Evolutionary conservation across 208 protist genomes (phyloP).

Genomic region (Acanthamoeba lenticulata): DNA sequence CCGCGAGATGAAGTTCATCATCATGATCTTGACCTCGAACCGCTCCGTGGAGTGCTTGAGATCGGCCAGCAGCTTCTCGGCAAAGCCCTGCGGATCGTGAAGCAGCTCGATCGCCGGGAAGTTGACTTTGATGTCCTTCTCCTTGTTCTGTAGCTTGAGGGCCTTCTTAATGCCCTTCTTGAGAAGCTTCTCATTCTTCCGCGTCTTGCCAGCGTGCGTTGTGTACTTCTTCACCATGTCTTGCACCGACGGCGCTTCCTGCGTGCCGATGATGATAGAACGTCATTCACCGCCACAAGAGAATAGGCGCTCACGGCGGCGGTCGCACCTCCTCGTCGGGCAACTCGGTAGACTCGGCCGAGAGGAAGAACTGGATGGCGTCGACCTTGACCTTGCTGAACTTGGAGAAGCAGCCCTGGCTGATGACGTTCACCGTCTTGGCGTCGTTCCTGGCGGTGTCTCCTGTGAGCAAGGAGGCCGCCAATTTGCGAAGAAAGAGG

Average conservation of each 20-base stretch:
- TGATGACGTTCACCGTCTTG: slow-evolving; percentile 95
- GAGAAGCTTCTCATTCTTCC: slow-evolving; percentile 62
- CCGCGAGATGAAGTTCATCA: slow-evolving; percentile 96
- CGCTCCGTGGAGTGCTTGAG: slow-evolving; percentile 93
- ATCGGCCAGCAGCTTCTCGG: slow-evolving; percentile 93
- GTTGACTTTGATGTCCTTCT: slow-evolving; percentile 57
- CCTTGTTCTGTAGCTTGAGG: slow-evolving; percentile 73
- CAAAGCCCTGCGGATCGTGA: slow-evolving; percentile 95
- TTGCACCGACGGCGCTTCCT: neutral
- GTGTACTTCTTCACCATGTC: slow-evolving; percentile 45
- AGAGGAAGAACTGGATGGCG: slow-evolving; percentile 96
- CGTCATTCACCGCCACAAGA: neutral
- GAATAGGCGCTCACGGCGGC: neutral
- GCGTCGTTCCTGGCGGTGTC: slow-evolving; percentile 72
- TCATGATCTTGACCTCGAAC: slow-evolving; percentile 94
- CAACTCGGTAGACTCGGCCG: slow-evolving; percentile 91
- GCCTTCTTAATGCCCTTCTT: slow-evolving; percentile 90
- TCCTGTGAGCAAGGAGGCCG: neutral
- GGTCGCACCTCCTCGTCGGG: slow-evolving; percentile 77
- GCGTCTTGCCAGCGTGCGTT: slow-evolving; percentile 85
- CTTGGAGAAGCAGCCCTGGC: slow-evolving; percentile 93
- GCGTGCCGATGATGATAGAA: neutral
- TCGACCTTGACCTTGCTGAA: slow-evolving; percentile 93
- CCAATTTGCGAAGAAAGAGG: neutral
- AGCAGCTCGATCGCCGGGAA: slow-evolving; percentile 95